These are phyloP conservation scores for Mycena sp. DNA, from an alignment of 1,284 basidiomycete species.

Conservation along the genomic window DNA sequence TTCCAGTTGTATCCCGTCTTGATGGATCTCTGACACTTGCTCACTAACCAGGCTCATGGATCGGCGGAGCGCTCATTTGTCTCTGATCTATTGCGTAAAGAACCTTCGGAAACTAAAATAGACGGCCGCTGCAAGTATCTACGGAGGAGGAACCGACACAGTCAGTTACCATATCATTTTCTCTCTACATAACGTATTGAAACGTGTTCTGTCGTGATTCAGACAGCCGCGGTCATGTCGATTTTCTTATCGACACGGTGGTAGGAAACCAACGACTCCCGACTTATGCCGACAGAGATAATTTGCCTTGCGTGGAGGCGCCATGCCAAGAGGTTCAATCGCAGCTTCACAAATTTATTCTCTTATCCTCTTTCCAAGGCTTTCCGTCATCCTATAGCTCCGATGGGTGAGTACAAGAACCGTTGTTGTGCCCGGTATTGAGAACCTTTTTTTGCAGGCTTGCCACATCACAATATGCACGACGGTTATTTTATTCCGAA, in stretches of 20 bases:
- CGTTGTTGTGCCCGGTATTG: background rate
- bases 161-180: background rate
- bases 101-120: constrained; percentile 4
- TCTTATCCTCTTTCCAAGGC: background rate
- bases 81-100: constrained; percentile 18
- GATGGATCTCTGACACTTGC: background rate
- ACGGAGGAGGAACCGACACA: constrained; percentile 27
- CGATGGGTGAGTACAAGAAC: constrained; percentile 19
- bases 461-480: constrained; percentile 53
- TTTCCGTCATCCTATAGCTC: constrained; percentile 11
- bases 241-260: constrained; percentile 51
- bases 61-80: constrained; percentile 15
- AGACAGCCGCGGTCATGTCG: constrained; percentile 28
- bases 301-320: constrained; percentile 51
- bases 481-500: constrained; percentile 62
- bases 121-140: constrained; percentile 31
- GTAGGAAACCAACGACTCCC: constrained; percentile 50
- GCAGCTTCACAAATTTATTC: background rate
- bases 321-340: constrained; percentile 46
- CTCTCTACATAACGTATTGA: too few species aligned
- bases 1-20: background rate
- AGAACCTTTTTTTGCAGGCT: background rate
- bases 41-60: background rate
- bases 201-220: too few species aligned
- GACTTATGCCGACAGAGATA: constrained; percentile 45